phyloP scores from a whole-genome alignment of 345 rosid genomes.

The Limnanthes douglasii region DNA sequence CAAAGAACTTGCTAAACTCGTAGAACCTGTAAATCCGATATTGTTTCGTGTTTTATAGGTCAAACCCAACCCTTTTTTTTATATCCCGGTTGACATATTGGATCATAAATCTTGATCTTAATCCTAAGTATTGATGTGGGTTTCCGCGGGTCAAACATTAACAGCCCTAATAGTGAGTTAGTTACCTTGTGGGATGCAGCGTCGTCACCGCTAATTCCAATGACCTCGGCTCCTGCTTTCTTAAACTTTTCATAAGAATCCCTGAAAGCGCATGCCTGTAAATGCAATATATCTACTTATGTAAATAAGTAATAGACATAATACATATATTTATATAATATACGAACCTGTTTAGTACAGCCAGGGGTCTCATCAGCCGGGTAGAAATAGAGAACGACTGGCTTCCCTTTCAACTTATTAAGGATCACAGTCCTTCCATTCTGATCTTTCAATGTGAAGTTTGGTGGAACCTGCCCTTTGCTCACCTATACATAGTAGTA shows the following conservation, averaged over 20 bases:
- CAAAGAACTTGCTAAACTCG: too few species aligned
- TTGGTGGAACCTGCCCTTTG: constrained; percentile 65
- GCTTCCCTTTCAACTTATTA: constrained; percentile 79
- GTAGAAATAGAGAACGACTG: constrained; percentile 82
- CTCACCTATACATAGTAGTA: constrained; percentile 32
- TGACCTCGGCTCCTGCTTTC: constrained; percentile 92
- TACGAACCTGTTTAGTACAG: constrained; percentile 85
- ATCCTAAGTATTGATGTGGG: too few species aligned
- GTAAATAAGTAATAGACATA: not conserved
- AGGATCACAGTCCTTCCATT: constrained; percentile 71
- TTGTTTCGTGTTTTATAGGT: not conserved
- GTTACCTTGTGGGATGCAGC: constrained; percentile 84
- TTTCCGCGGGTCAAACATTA: too few species aligned
- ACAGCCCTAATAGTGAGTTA: too few species aligned
- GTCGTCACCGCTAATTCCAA: constrained; percentile 89
- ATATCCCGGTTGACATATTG: too few species aligned
- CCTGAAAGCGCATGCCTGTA: constrained; percentile 79
- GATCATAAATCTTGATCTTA: too few species aligned
- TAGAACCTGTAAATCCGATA: not conserved
- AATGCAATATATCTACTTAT: not conserved
- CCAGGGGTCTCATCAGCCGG: constrained; percentile 96
- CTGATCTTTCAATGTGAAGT: constrained; percentile 80
- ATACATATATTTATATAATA: not conserved
- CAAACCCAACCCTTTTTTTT: too few species aligned
- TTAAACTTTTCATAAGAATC: constrained; percentile 94